phyloP scores from a whole-genome alignment of 805 yeast genomes.

The Cyberlindnera petersonii region DNA sequence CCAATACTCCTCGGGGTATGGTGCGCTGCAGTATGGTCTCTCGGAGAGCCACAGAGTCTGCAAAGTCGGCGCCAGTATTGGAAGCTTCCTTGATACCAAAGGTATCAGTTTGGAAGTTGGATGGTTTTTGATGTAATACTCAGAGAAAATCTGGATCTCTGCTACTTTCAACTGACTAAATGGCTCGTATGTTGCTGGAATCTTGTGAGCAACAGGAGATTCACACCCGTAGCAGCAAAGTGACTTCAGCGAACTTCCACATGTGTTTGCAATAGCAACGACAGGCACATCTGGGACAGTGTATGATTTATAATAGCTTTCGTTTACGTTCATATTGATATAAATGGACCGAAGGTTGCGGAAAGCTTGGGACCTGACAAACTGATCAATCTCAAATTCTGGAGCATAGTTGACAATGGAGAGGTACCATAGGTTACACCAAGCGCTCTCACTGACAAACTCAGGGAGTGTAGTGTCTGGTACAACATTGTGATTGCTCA shows the following conservation, averaged over 20 bases:
- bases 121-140: not conserved
- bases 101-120: not conserved
- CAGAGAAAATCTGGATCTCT: slow-evolving; percentile 3
- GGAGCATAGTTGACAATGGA: slow-evolving; percentile 3
- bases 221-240: slow-evolving; percentile 5
- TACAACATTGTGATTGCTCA: slow-evolving; percentile 3
- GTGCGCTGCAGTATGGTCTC: not conserved
- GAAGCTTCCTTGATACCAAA: slow-evolving; percentile 1
- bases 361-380: not conserved
- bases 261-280: slow-evolving; percentile 1
- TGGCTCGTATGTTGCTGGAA: not conserved
- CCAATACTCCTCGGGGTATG: not conserved
- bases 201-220: slow-evolving; percentile 1
- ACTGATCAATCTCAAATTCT: not conserved
- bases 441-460: no score
- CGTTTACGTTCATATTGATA: slow-evolving; percentile 3
- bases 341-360: slow-evolving; percentile 1
- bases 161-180: slow-evolving; percentile 1
- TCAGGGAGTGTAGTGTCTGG: slow-evolving; percentile 1
- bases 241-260: not conserved
- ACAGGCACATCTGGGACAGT: slow-evolving; percentile 4
- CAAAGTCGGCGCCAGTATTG: slow-evolving; percentile 6
- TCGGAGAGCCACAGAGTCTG: slow-evolving; percentile 8
- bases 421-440: not conserved
- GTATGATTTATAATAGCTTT: not conserved